phyloP scores from a whole-genome alignment of 306 rosid species.

The Luffa acutangula region DNA sequence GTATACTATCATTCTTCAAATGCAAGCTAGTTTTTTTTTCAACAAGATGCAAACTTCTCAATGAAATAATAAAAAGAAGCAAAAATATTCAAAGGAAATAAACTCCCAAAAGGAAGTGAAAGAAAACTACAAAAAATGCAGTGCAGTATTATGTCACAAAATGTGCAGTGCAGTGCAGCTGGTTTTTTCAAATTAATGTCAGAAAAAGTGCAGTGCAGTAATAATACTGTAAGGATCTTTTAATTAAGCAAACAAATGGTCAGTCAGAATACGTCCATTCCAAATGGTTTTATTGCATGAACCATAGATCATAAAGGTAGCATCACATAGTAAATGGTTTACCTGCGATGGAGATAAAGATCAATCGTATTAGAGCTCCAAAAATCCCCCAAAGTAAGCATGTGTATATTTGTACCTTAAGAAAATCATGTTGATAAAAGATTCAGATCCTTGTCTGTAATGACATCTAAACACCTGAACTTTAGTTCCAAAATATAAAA shows the following conservation, averaged over 20 bases:
- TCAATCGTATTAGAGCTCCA: constrained; percentile 87
- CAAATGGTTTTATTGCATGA: background rate
- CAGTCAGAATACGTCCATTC: background rate
- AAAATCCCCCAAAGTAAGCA: constrained; percentile 80
- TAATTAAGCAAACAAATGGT: background rate
- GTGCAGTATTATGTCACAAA: too few relatives aligned
- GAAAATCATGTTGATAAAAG: background rate
- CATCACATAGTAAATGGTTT: background rate
- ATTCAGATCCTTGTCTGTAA: constrained; percentile 2
- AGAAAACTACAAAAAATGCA: too few relatives aligned
- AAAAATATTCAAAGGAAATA: too few relatives aligned
- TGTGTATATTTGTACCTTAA: constrained; percentile 76
- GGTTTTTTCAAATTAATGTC: background rate
- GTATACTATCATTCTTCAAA: background rate
- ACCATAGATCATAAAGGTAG: background rate
- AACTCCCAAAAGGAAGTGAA: too few relatives aligned
- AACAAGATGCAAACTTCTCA: too few relatives aligned
- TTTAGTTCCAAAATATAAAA: background rate
- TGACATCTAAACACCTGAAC: background rate
- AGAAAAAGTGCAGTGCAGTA: background rate
- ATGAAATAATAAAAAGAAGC: too few relatives aligned
- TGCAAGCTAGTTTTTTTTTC: background rate
- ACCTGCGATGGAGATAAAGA: constrained; percentile 90
- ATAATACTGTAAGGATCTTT: background rate
- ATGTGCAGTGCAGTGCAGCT: too few relatives aligned